Percentiles rank a stretch among this genome's conserved stretches.
Evolutionary conservation across 1,139 yeast species (phyloP).

Genomic region (Hanseniaspora uvarum): DNA sequence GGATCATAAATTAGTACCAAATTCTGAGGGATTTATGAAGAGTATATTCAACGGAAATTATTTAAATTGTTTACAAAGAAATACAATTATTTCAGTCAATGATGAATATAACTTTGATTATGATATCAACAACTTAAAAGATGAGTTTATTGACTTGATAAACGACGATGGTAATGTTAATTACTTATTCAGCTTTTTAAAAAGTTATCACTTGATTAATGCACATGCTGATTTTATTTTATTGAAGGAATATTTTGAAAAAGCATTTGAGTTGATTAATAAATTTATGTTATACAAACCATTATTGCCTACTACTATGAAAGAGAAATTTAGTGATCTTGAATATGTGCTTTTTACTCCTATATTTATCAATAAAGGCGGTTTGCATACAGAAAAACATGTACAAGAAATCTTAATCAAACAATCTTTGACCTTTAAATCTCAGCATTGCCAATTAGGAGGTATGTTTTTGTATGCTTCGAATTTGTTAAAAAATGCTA

Average conservation of each 20-base stretch:
- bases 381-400: slow-evolving; percentile 12
- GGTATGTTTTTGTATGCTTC: slow-evolving; percentile 65
- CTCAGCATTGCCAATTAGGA: slow-evolving; percentile 63
- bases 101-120: slow-evolving; percentile 6
- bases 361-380: slow-evolving; percentile 1
- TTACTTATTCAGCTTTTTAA: slow-evolving; percentile 13
- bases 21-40: slow-evolving; percentile 28
- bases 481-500: slow-evolving; percentile 39
- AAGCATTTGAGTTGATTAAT: slow-evolving; percentile 35
- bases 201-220: slow-evolving; percentile 39
- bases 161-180: slow-evolving; percentile 13
- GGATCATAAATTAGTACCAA: slow-evolving; percentile 29
- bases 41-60: slow-evolving; percentile 26
- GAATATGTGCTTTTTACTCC: slow-evolving; percentile 26
- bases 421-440: slow-evolving; percentile 36
- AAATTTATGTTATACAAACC: slow-evolving; percentile 39
- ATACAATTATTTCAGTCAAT: slow-evolving; percentile 7
- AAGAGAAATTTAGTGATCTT: slow-evolving; percentile 21
- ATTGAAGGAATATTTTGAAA: slow-evolving; percentile 32
- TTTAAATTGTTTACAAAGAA: slow-evolving; percentile 26
- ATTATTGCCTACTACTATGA: slow-evolving; percentile 28
- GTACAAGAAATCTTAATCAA: slow-evolving; percentile 25
- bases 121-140: neutral
- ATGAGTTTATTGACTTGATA: slow-evolving; percentile 11
- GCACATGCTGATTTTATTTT: slow-evolving; percentile 32